phyloP scores from a whole-genome alignment of 2,329 filamentous ascomycete genomes.

The Conoideocrella luteorostrata region DNA sequence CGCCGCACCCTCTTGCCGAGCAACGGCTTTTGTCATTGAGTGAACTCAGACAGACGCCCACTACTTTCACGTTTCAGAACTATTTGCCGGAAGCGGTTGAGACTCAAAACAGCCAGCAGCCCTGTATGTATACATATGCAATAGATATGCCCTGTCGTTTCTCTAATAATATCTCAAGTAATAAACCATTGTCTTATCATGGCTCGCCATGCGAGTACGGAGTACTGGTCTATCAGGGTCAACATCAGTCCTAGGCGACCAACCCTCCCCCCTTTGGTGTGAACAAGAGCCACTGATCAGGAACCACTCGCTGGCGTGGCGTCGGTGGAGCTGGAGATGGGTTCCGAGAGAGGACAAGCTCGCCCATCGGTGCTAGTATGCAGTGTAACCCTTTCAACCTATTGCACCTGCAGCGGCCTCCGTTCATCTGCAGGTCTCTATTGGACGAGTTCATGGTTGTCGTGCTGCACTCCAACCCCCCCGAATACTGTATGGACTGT shows the following conservation, averaged over 20 bases:
- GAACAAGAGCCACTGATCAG: conserved; percentile 5
- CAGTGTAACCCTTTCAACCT: conserved; percentile 7
- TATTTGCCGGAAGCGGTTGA: too few species aligned
- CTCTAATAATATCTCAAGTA: neutral
- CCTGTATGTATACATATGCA: neutral
- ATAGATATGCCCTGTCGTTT: neutral
- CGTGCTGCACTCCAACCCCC: conserved; percentile 3
- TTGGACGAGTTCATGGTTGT: conserved; percentile 3
- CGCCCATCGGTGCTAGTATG: conserved; percentile 4
- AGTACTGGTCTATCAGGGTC: too few species aligned
- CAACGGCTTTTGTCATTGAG: neutral
- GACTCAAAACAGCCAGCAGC: too few species aligned
- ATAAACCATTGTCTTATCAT: neutral
- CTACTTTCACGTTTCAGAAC: neutral
- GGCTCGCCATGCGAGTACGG: too few species aligned
- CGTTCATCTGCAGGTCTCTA: neutral
- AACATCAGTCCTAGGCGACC: too few species aligned
- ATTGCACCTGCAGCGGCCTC: conserved; percentile 7
- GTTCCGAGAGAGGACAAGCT: conserved; percentile 8
- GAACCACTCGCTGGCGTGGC: conserved; percentile 2
- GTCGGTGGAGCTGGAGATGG: conserved; percentile 6
- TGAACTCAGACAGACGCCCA: conserved; percentile 1
- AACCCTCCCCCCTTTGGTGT: neutral
- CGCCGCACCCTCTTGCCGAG: neutral
- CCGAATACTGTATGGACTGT: neutral